Conservation (phyloP, 805 yeast genomes). For the Saccharomycopsis schoenii region DNA sequence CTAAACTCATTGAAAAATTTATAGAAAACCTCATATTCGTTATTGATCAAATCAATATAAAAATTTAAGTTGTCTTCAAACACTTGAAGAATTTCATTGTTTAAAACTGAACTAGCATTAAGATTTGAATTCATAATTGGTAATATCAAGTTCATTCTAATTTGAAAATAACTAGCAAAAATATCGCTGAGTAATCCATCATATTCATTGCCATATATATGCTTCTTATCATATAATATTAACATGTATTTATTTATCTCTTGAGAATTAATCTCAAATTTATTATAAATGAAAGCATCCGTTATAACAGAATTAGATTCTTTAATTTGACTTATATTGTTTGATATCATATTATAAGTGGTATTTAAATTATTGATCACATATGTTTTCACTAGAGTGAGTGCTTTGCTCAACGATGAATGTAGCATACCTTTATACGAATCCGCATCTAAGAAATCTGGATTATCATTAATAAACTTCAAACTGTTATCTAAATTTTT, state of each 20-base stretch:
- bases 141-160: slow-evolving; percentile 41
- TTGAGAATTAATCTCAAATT: slow-evolving; percentile 41
- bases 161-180: slow-evolving; percentile 48
- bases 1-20: slow-evolving; percentile 37
- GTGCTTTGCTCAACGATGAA: slow-evolving; percentile 74
- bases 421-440: slow-evolving; percentile 62
- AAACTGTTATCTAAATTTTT: slow-evolving; percentile 57
- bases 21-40: slow-evolving; percentile 51
- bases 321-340: slow-evolving; percentile 21
- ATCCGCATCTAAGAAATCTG: slow-evolving; percentile 61
- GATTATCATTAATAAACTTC: slow-evolving; percentile 42
- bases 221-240: slow-evolving; percentile 21
- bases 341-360: slow-evolving; percentile 24
- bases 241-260: slow-evolving; percentile 26
- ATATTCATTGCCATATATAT: slow-evolving; percentile 38
- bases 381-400: slow-evolving; percentile 65
- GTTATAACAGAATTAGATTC: slow-evolving; percentile 33
- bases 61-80: slow-evolving; percentile 54
- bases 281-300: slow-evolving; percentile 57
- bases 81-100: slow-evolving; percentile 40
- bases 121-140: slow-evolving; percentile 33
- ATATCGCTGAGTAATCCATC: slow-evolving; percentile 61
- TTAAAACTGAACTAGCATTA: slow-evolving; percentile 22
- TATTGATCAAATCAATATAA: slow-evolving; percentile 48
- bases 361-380: slow-evolving; percentile 34